phyloP scores from a whole-genome alignment of 495 filamentous ascomycete genomes.

The Hypoxylon perforatum region DNA sequence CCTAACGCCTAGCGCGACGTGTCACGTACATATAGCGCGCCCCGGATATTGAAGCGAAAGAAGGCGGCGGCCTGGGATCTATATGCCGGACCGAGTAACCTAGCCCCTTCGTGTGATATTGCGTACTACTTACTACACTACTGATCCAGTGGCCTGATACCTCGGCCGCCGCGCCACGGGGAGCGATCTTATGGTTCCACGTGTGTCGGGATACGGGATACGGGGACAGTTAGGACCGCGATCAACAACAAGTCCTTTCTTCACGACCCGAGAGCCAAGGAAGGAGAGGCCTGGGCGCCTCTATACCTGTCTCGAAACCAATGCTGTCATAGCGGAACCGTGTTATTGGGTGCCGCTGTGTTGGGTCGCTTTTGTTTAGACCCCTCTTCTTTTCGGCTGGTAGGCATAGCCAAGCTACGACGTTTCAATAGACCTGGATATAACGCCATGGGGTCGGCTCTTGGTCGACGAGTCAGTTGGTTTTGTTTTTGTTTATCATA shows the following conservation, averaged over 20 bases:
- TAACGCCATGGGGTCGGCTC: neutral
- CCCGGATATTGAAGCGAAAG: neutral
- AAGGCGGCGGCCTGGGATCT: neutral
- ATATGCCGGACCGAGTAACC: neutral
- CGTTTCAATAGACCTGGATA: neutral
- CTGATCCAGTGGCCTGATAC: slow-evolving; percentile 8
- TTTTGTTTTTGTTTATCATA: slow-evolving; percentile 10
- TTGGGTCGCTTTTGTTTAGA: slow-evolving; percentile 21
- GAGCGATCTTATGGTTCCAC: slow-evolving; percentile 8
- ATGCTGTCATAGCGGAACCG: slow-evolving; percentile 8
- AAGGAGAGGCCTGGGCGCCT: neutral
- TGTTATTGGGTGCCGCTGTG: slow-evolving; percentile 30
- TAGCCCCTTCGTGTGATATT: neutral
- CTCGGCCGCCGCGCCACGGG: slow-evolving; percentile 1
- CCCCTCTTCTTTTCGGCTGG: slow-evolving; percentile 13
- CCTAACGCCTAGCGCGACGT: slow-evolving; percentile 2
- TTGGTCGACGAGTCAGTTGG: neutral
- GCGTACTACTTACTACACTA: neutral
- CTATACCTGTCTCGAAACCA: slow-evolving; percentile 11
- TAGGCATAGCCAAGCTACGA: slow-evolving; percentile 5
- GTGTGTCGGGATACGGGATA: slow-evolving; percentile 18
- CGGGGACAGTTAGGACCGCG: slow-evolving; percentile 12
- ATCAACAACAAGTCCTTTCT: slow-evolving; percentile 13
- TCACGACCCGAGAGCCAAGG: slow-evolving; percentile 21
- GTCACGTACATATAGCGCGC: slow-evolving; percentile 5